phyloP scores from a whole-genome alignment of 441 rosid genomes.

The Breynia disticha region DNA sequence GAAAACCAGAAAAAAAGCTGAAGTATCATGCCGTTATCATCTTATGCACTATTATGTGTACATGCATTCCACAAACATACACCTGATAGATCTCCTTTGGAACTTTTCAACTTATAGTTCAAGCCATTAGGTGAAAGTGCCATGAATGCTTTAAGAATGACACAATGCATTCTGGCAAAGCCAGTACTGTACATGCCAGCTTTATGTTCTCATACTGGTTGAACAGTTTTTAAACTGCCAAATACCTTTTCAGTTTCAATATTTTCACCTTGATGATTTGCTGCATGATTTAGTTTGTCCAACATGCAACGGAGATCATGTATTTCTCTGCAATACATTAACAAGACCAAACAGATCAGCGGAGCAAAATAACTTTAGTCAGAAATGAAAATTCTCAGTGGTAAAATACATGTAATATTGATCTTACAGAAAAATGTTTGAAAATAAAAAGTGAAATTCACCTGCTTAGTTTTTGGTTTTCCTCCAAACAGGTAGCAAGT shows the following conservation, averaged over 20 bases:
- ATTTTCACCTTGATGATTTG: constrained; percentile 24
- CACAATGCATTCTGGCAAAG: too few relatives aligned
- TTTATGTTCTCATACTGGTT: neutral
- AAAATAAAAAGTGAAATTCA: constrained; percentile 8
- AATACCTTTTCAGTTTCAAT: constrained; percentile 38
- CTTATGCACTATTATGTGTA: neutral
- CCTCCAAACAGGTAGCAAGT: constrained; percentile 66
- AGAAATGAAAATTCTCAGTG: constrained; percentile 1
- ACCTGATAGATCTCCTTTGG: too few relatives aligned
- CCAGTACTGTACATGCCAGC: too few relatives aligned
- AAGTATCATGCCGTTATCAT: neutral
- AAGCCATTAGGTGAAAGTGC: too few relatives aligned
- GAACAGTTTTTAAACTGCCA: constrained; percentile 1
- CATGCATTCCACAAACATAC: neutral
- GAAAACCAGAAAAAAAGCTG: too few relatives aligned
- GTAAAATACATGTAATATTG: too few relatives aligned
- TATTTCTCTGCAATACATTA: constrained; percentile 57
- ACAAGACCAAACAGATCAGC: constrained; percentile 10
- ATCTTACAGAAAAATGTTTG: too few relatives aligned
- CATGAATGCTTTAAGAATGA: too few relatives aligned
- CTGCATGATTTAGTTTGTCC: constrained; percentile 32
- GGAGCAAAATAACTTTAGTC: constrained; percentile 11
- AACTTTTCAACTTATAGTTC: too few relatives aligned
- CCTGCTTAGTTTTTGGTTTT: constrained; percentile 74
- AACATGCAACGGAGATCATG: constrained; percentile 42